Percentiles rank a stretch among this genome's conserved stretches.
phyloP scores from a whole-genome alignment of 2,329 filamentous ascomycete species.

The Aspergillus ibericus region DNA sequence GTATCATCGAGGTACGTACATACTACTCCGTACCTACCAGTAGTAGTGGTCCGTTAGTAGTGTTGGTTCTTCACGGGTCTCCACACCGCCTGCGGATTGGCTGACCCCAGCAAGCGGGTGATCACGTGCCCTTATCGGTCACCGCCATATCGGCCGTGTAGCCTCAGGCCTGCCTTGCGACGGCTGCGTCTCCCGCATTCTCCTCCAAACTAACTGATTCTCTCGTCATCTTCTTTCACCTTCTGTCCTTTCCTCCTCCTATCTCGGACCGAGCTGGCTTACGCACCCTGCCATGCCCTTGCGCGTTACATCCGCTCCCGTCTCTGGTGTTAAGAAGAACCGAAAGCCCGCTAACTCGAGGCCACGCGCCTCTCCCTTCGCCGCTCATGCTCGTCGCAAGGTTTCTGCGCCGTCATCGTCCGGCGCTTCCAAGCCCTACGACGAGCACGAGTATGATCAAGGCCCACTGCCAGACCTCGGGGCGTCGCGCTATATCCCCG shows the following conservation, averaged over 20 bases:
- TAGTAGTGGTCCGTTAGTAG: no score
- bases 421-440: slow-evolving; percentile 24
- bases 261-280: background rate
- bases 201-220: background rate
- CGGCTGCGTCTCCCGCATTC: background rate
- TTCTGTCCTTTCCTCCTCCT: background rate
- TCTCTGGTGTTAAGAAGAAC: slow-evolving; percentile 47
- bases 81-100: background rate
- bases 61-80: background rate
- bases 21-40: no score
- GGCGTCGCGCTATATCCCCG: slow-evolving; percentile 49
- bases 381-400: slow-evolving; percentile 43
- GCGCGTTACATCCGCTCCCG: slow-evolving; percentile 49
- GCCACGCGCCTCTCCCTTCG: slow-evolving; percentile 43
- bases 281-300: slow-evolving; percentile 42
- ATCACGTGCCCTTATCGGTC: background rate
- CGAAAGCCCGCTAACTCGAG: slow-evolving; percentile 30
- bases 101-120: background rate
- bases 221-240: background rate
- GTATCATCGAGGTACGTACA: no score
- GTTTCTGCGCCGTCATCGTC: slow-evolving; percentile 28
- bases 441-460: slow-evolving; percentile 26
- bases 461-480: slow-evolving; percentile 55
- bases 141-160: background rate
- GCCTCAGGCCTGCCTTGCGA: background rate